Evolutionary conservation across 2,329 filamentous ascomycete genomes (phyloP), one percentile per base, ranked within the genome.

Genomic region (Ascochyta koolunga): DNA sequence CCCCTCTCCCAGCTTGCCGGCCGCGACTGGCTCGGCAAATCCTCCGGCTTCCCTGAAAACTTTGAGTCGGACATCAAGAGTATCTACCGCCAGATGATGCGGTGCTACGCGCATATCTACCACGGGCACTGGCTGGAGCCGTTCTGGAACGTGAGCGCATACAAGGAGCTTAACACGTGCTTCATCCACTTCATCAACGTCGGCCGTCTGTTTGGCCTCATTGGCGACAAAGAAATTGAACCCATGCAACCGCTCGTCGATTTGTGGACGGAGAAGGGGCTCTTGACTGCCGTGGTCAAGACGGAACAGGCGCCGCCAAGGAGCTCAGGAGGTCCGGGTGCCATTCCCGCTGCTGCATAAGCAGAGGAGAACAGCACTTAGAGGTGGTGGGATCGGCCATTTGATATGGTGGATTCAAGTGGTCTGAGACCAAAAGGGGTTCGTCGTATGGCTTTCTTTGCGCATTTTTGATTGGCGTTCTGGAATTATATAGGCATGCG

Each of bases 161-260:
- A 78, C 71, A 79, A 79, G 66, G 78, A 82, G 69, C 75, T 82
- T 50, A 82, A 82, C 70, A 82, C 80, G 6, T 82, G 79, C 74
- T 82, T 81, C 65, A 77, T 82, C 48, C 80, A 82, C 64, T 82
- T 82, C 61, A 73, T 81, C 67, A 82, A 81, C 56, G 80, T 82
- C 41, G 95, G 92, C 50, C 93, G 92, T 70, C 85, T 96, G 70
- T 87, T 92, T 56, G 76, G 76, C 13, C 68, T 98, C 79, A 84
- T 98, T 58, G 89, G 89, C 64, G 91, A 92, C 54, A 89, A 91
- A 69, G 93, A 97, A 76, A 84, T 96, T 67, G 93, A 97, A 81
- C 93, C 93, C 19, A 96, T 98, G 91, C 91, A 96, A 79, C 91
- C 91, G 22, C 78, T 98, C 64, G 90, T 98, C 64, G 92, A 97